phyloP scores from a whole-genome alignment of 75 land plant species.

The Pinus taeda region DNA sequence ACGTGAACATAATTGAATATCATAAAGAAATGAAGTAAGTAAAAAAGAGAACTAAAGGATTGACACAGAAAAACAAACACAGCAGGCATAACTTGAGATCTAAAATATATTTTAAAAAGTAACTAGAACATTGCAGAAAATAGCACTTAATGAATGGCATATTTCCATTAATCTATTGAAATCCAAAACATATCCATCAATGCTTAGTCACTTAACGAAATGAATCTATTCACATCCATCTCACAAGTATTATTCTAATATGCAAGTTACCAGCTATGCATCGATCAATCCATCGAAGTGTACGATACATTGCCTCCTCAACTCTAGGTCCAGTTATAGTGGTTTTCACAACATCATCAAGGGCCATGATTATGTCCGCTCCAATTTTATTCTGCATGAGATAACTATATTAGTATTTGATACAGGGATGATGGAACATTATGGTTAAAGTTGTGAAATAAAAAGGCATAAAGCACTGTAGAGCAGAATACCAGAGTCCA shows the following conservation, averaged over 20 bases:
- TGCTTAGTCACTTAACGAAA: not conserved
- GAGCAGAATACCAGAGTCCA: not conserved
- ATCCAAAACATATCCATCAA: not conserved
- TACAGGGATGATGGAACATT: not conserved
- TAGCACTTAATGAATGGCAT: not conserved
- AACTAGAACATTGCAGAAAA: not conserved
- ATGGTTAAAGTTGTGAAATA: not conserved
- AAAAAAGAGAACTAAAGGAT: no score
- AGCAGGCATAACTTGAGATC: no score
- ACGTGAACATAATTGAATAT: no score
- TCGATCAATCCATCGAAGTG: constrained; percentile 98
- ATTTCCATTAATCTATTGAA: not conserved
- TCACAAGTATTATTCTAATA: not conserved
- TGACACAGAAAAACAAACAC: no score
- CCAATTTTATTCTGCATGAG: constrained; percentile 91
- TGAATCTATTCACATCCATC: not conserved
- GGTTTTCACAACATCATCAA: constrained; percentile 98
- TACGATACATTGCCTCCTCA: constrained; percentile 99
- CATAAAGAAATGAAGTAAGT: no score
- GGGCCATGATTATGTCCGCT: constrained; percentile 99
- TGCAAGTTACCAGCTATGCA: constrained; percentile 75
- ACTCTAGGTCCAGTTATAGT: constrained; percentile 96
- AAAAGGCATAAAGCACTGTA: not conserved
- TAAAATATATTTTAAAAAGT: not conserved
- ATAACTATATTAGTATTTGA: not conserved